Evolutionary conservation across 108 stramenopile genomes (phyloP), one percentile per base, ranked within the genome.

Genomic region (Fistulifera solaris): DNA sequence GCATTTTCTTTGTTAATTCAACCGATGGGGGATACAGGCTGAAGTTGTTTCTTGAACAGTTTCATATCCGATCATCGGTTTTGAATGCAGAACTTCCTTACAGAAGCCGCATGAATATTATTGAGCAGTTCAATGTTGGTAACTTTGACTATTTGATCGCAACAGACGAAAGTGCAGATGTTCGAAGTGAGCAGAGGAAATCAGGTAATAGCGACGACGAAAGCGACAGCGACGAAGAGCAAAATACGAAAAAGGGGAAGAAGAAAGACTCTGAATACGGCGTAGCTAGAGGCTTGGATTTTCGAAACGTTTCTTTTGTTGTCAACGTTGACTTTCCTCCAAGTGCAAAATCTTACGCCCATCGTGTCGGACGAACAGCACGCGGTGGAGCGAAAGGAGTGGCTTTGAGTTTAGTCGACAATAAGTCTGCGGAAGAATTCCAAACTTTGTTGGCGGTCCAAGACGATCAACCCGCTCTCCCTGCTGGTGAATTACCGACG

Each of bases 111-210:
- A 56, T 89, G 43, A 94, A 95, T 73, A 94, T 96, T 50, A 81
- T 98, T 47, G 90, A 96, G 67, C 89, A 97, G 54, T 99, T 87
- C 73, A 97, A 99, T 63, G 82, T 93, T 31, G 98, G 97, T n/a
- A 91, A 96, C 56, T 99, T 97, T 69, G 98, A 99, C 52, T 96
- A 93, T 63, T 71, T 99, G 44, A 96, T 99, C 60, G 95, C 94
- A 2, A 99, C 98, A 2, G 97, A 97, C 50, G 80, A 80, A 58
- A 81, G 83, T 58, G 81, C 89, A 1, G 87, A 78, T 62, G 75
- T 71, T 40, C 77, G 26, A 11, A 77, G 63, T 8, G 72, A 62
- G 18, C 66, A 71, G 16, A 59, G 54, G 12, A 53, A 71, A 14
- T 52, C 62, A n/a, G 59, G 59, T 1, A 58, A 63, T 16, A 63